Conservation (phyloP, 148 eudicot species). For the Chenopodium quinoa region DNA sequence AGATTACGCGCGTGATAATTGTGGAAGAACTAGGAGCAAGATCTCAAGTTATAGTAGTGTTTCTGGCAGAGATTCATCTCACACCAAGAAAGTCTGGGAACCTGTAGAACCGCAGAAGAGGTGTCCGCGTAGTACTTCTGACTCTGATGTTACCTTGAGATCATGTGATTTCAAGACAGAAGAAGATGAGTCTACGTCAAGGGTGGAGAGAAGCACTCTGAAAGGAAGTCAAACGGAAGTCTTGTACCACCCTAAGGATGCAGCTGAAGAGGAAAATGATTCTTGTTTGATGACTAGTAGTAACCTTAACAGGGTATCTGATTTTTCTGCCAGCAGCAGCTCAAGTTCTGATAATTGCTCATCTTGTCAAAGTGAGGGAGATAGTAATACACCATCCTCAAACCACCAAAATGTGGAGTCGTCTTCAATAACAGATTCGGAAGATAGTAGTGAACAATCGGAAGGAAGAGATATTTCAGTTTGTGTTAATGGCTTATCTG, state of each 20-base stretch:
- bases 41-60: conserved; percentile 38
- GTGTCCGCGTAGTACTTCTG: conserved; percentile 63
- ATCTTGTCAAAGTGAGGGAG: conserved; percentile 90
- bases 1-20: conserved; percentile 47
- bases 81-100: conserved; percentile 87
- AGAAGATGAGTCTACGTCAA: conserved; percentile 35
- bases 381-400: conserved; percentile 60
- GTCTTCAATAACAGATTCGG: conserved; percentile 78
- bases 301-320: conserved; percentile 37
- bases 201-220: conserved; percentile 17
- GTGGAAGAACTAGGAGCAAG: conserved; percentile 61
- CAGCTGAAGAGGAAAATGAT: conserved; percentile 41
- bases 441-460: conserved; percentile 61
- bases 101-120: conserved; percentile 81
- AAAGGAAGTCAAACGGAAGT: conserved; percentile 25
- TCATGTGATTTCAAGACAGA: conserved; percentile 44
- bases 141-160: conserved; percentile 62
- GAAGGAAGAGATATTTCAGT: conserved; percentile 56
- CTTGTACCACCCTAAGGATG: conserved; percentile 29
- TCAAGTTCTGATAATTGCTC: conserved; percentile 91
- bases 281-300: conserved; percentile 33
- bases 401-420: conserved; percentile 65
- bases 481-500: conserved; percentile 31
- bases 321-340: conserved; percentile 53
- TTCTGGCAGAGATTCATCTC: conserved; percentile 41